Conservation (phyloP, 2,329 filamentous ascomycete genomes). For the Basipetospora chlamydospora region DNA sequence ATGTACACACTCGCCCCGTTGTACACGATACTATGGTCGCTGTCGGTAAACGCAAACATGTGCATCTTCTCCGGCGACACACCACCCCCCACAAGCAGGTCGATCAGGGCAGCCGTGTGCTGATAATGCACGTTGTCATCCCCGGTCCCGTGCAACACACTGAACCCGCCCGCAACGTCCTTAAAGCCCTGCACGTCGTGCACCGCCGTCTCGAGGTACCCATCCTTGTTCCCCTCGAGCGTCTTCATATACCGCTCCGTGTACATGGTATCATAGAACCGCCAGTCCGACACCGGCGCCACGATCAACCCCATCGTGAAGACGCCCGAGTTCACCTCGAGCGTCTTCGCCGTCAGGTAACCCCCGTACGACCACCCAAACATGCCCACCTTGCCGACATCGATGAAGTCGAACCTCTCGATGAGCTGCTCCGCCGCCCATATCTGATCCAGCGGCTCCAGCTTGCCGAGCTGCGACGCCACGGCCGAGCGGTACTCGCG, state of each 20-base stretch:
- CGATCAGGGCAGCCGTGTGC: constrained; percentile 45
- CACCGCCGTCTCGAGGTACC: constrained; percentile 48
- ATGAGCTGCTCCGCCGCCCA: constrained; percentile 47
- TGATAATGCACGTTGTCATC: constrained; percentile 64
- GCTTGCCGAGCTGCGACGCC: constrained; percentile 41
- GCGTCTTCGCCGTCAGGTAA: constrained; percentile 50
- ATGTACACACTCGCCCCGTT: constrained; percentile 39
- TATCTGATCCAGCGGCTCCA: constrained; percentile 53
- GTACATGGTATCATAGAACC: constrained; percentile 58
- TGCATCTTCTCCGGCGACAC: constrained; percentile 48
- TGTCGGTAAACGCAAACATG: constrained; percentile 51
- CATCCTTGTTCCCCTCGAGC: constrained; percentile 36
- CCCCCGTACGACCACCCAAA: constrained; percentile 58
- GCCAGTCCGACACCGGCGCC: constrained; percentile 53
- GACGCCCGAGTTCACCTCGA: constrained; percentile 44
- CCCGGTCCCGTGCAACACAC: constrained; percentile 50
- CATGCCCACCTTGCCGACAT: constrained; percentile 45
- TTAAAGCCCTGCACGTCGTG: constrained; percentile 45
- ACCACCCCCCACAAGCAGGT: constrained; percentile 42
- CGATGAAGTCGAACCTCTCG: constrained; percentile 35
- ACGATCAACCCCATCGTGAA: constrained; percentile 51
- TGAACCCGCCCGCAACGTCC: constrained; percentile 42
- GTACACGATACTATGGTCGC: constrained; percentile 46
- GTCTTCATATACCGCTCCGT: constrained; percentile 62
- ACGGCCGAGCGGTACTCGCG: constrained; percentile 47